Percentiles rank a stretch among this genome's conserved stretches.
Evolutionary conservation across 345 rosid species (phyloP).

Genomic region (Raphanus raphanistrum): DNA sequence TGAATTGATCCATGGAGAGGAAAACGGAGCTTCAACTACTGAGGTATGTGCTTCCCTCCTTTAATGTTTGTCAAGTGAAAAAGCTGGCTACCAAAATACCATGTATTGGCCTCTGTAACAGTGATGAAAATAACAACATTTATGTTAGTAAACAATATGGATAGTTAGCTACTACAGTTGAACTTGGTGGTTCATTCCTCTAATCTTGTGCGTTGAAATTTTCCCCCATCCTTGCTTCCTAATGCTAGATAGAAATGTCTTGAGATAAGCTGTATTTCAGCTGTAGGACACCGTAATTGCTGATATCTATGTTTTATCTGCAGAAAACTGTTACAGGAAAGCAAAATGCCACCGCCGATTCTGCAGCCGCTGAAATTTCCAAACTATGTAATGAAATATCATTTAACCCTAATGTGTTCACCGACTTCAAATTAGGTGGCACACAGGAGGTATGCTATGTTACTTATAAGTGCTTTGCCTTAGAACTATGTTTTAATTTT

Average conservation of each 20-base stretch:
- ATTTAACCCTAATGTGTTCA: conserved; percentile 94
- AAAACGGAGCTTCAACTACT: conserved; percentile 40
- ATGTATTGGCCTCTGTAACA: background rate
- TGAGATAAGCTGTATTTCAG: background rate
- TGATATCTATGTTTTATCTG: conserved; percentile 10
- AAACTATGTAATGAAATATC: conserved; percentile 57
- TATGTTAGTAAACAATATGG: background rate
- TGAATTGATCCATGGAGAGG: conserved; percentile 37
- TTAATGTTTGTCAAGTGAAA: background rate
- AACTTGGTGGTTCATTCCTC: background rate
- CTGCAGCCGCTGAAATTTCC: conserved; percentile 43
- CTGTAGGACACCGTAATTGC: background rate
- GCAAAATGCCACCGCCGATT: conserved; percentile 37
- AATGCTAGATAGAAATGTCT: conserved; percentile 5
- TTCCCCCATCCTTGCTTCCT: conserved; percentile 9
- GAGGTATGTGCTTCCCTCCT: conserved; percentile 38
- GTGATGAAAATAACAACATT: background rate
- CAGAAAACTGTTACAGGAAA: conserved; percentile 45
- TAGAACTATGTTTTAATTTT: background rate
- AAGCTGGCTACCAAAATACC: background rate
- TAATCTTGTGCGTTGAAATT: background rate
- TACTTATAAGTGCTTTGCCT: background rate
- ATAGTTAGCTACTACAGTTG: background rate
- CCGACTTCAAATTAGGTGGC: conserved; percentile 89
- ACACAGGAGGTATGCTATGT: conserved; percentile 62